Conservation (phyloP, 768 basidiomycete species). For the Tulasnella sp. region DNA sequence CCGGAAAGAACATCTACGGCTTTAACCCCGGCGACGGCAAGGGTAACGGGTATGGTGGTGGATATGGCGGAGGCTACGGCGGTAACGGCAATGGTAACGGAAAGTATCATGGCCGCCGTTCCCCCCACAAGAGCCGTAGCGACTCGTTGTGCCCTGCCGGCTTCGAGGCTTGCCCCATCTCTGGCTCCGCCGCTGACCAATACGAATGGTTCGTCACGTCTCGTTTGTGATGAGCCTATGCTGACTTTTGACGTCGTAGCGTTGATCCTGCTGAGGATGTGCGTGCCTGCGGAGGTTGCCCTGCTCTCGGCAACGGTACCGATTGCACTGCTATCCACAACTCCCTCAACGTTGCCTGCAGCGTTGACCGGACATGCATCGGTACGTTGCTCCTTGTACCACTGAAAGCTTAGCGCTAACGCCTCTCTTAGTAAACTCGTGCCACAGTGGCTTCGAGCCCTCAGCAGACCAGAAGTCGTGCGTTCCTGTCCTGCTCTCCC, state of each 20-base stretch:
- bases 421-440: neutral
- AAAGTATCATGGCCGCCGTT: neutral
- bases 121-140: neutral
- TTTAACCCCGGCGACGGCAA: neutral
- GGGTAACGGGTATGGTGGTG: neutral
- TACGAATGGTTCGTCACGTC: conserved; percentile 37
- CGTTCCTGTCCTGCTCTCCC: neutral
- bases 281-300: conserved; percentile 65
- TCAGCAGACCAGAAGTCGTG: neutral
- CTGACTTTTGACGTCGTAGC: conserved; percentile 17
- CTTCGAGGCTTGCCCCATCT: conserved; percentile 45
- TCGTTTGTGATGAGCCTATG: neutral
- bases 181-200: conserved; percentile 31
- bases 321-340: conserved; percentile 59
- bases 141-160: conserved; percentile 39
- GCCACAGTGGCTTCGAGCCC: neutral
- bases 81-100: neutral
- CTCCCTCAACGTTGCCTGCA: conserved; percentile 61
- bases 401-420: neutral
- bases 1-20: neutral
- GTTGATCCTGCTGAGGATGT: conserved; percentile 51
- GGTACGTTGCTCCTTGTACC: neutral
- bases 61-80: neutral
- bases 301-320: conserved; percentile 45
- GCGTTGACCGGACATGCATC: conserved; percentile 26